phyloP scores from a whole-genome alignment of 352 stramenopile species.

The Globisporangium echinulatum region DNA sequence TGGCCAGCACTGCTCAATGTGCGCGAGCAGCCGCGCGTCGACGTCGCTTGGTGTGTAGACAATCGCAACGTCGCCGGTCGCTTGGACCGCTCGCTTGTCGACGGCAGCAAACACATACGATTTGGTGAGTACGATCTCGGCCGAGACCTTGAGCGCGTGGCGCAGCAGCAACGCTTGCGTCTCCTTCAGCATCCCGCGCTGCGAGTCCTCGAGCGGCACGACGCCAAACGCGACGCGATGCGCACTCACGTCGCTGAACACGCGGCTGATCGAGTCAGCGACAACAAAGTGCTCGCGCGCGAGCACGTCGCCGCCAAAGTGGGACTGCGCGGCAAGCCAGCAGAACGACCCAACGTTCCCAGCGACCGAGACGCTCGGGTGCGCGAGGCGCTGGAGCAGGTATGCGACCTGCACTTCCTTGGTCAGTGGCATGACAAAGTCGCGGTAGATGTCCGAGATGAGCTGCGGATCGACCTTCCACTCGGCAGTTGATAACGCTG shows the following conservation, averaged over 20 bases:
- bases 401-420: conserved; percentile 98
- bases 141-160: conserved; percentile 71
- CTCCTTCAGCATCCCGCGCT: conserved; percentile 81
- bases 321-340: conserved; percentile 59
- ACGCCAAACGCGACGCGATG: conserved; percentile 83
- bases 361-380: conserved; percentile 68
- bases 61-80: conserved; percentile 35
- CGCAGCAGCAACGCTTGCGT: conserved; percentile 69
- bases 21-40: conserved; percentile 40
- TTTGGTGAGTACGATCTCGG: conserved; percentile 64
- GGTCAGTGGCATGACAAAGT: conserved; percentile 98
- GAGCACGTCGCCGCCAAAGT: conserved; percentile 51
- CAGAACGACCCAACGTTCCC: conserved; percentile 69
- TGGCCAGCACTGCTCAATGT: conserved; percentile 71
- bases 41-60: conserved; percentile 58
- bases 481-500: conserved; percentile 22
- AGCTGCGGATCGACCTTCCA: conserved; percentile 95
- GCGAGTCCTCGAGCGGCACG: conserved; percentile 83
- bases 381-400: conserved; percentile 75
- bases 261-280: conserved; percentile 57
- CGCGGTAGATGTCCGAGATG: conserved; percentile 95
- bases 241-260: conserved; percentile 73
- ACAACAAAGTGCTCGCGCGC: conserved; percentile 45
- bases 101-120: conserved; percentile 67
- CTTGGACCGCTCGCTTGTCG: conserved; percentile 32